Evolutionary conservation across 441 rosid species (phyloP), one percentile per base, ranked within the genome.

Genomic region (Aleurites moluccanus): DNA sequence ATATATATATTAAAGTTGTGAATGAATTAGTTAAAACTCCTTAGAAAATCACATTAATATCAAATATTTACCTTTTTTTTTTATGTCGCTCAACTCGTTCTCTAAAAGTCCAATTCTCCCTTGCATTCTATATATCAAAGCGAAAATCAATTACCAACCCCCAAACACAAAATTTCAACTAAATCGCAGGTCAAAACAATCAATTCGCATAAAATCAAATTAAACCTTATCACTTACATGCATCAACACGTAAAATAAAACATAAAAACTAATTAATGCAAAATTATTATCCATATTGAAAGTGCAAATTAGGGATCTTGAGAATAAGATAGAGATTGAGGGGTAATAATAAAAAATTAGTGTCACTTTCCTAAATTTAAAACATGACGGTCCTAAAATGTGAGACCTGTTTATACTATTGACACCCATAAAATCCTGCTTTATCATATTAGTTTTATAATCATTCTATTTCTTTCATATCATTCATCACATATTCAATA

Each of bases 231-330:
- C 56, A 59, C 27, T 71, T 10, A 44, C 80, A 81, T 75, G 82
- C 75, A 68, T 73, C 50, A 64, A 3, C 45, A 53, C 14, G 18
- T 6, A 35, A 59, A 53, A 35, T 30, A 61, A 21, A 27, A 70
- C 42, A 28, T 45, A 9, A 25, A 52, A 57, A 57, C 13, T 8
- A 56, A 49, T 21, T 13, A 63, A 27, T 40, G 5, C 4, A 49
- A 30, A 30, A 21, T 13, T 50, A 23, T 52, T 21, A 56, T 35
- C 2, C 10, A 64, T 55, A 53, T 28, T 15, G 38, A 20, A 38
- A 64, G 14, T 40, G 10, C 63, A 65, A 76, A 68, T 70, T 77
- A 74, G 76, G 81, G 84, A 83, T 86, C 84, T 73, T 14, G n/a
- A 52, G 25, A 74, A 74, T 23, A 56, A 28, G 38, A 77, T 38